Evolutionary conservation across 1,284 basidiomycete genomes (phyloP), one percentile per base, ranked within the genome.

Genomic region (Rhodotorula sp.): DNA sequence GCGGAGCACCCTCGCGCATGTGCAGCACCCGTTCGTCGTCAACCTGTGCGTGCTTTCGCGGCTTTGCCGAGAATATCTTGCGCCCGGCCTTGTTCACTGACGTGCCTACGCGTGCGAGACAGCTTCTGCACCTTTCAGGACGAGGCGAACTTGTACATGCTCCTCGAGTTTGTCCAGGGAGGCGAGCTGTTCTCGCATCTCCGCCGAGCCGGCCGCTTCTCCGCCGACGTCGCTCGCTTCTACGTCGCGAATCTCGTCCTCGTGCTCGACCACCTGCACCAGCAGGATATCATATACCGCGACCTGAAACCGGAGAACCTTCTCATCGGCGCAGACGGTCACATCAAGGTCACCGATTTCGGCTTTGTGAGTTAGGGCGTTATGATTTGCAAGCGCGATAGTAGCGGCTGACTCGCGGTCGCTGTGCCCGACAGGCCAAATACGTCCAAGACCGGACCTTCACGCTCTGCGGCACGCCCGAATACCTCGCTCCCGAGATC

Each of bases 191-290:
- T 95, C n/a, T 97, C 95, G 23, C 95, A 97, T 82, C 78, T 73
- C 75, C 56, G 80, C 73, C 75, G 79, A 67, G 70, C 77, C 69
- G 89, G 97, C 73, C 92, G 93, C 66, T 95, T 93, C 90, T 93
- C 93, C 21, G 87, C 92, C 65, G 92, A 97, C 80, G 88, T 95
- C 52, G 93, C 95, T 8, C 85, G 95, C 58, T 97, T 98, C 83
- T 98, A 97, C 79, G 92, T 93, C 39, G 92, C 92, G n/a, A 95
- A 97, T 82, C 94, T 97, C 72, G 92, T 94, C 23, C 92, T 97
- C 78, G 95, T 94, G 62, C 89, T 96, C 48, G 92, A 97, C 83
- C 91, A 93, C 54, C 85, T 98, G 12, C 92, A 95, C 78, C 86
- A 87, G 21, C 89, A 89, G 2, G 92, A 92, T 64, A 92, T 86